Evolutionary conservation across 352 stramenopile species (phyloP), one percentile per base, ranked within the genome.

Genomic region (Pythium brachiatum): DNA sequence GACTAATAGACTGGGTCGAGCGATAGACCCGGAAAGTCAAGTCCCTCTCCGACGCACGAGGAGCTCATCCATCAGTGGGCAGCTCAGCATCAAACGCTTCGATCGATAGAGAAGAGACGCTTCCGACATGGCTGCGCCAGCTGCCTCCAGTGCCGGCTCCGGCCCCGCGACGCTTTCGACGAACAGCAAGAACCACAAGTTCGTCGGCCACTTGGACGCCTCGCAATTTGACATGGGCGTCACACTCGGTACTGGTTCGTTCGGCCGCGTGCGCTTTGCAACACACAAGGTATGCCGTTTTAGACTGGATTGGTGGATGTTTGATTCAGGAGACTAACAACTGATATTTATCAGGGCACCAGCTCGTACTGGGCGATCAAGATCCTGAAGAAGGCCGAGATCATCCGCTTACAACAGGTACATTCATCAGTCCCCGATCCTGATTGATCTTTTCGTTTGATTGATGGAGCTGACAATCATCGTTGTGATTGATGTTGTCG

Each of bases 301-400:
- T 9, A n/a, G 8, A 15, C 44, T 7, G 27, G 4, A 54, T 20
- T 44, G 7, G 62, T 57, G 16, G 2, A 20, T 25, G 34, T 2
- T 32, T 29, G 21, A 34, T 36, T 23, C 13, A 66, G 60, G 20
- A 18, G 23, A 58, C 15, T 41, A 23, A 57, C 55, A 8, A 9
- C 5, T 20, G n/a, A 16, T 43, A 23, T 57, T 11, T 29, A 11
- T 23, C 68, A 97, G 90, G 76, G 62, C 1, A 97, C 88, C 18
- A 84, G 83, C 53, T 89, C 95, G 54, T 95, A 95, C 63, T 98
- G 92, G 87, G 96, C 96, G 39, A 98, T 99, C 59, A 99, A 99
- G 79, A 98, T 99, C 61, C 71, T 99, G 31, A 98, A 98, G 76
- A 99, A 99, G 64, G 80, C 84, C 12, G 95, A 98, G 69, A 95